phyloP scores from a whole-genome alignment of 179 eudicot genomes.

The Carnegiea gigantea region DNA sequence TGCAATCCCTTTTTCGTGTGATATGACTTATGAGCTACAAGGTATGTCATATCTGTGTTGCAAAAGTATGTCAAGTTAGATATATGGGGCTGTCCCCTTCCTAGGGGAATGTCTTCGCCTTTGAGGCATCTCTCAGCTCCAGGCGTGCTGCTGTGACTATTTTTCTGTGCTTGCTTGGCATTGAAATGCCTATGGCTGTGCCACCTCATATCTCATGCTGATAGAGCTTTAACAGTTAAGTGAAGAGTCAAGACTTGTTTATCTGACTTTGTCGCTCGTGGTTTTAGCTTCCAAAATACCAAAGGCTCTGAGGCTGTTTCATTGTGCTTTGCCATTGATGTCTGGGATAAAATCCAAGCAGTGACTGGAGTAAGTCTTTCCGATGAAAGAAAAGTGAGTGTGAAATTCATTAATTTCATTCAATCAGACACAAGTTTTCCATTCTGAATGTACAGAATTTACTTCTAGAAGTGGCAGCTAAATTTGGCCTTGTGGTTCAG shows the following conservation, averaged over 20 bases:
- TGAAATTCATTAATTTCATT: neutral
- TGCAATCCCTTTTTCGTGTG: neutral
- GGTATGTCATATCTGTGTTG: neutral
- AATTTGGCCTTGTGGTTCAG: conserved; percentile 35
- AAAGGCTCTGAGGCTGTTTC: conserved; percentile 49
- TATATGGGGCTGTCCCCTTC: neutral
- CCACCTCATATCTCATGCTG: neutral
- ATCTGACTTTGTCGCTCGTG: conserved; percentile 6
- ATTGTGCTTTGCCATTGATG: conserved; percentile 47
- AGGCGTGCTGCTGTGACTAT: neutral
- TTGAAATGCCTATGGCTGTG: neutral
- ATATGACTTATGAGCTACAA: too few relatives aligned
- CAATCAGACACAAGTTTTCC: neutral
- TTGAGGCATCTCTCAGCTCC: neutral
- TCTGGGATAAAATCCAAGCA: conserved; percentile 58
- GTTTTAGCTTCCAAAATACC: conserved; percentile 48
- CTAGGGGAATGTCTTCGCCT: neutral
- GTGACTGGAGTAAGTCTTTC: conserved; percentile 21
- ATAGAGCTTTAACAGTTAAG: neutral
- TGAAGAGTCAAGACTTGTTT: neutral
- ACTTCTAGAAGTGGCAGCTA: conserved; percentile 17
- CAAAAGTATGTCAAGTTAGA: neutral
- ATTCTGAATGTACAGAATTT: conserved; percentile 1
- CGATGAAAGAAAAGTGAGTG: conserved; percentile 41
- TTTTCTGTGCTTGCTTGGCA: neutral